Evolutionary conservation across 495 filamentous ascomycete species (phyloP), one percentile per base, ranked within the genome.

Genomic region (Echria macrotheca): DNA sequence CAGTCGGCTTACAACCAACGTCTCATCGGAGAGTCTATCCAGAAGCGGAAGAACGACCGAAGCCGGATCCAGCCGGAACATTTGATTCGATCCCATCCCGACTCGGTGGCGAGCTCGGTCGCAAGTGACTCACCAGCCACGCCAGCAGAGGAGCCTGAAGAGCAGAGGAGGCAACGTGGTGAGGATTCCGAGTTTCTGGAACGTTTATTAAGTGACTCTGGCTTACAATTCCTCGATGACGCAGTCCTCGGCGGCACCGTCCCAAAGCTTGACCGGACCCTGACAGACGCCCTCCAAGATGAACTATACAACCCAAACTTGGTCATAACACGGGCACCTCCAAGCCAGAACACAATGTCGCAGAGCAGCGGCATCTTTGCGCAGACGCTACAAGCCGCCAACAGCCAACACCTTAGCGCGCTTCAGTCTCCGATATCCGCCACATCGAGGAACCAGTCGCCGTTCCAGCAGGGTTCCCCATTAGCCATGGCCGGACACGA

Each of bases 221-320:
- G 55, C 69, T 74, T 59, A 72, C 69, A 60, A 45, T 47, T 45
- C n/a, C 50, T 53, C 33, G 50, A 63, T 52, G 72, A 77, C 67
- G 51, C 68, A 75, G 74, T 56, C 60, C 71, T 73, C 60, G 61
- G 66, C n/a, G n/a, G n/a, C 44, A 66, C 72, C 24, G 73, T 87
- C 29, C 87, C 90, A 4, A 94, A 93, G 65, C 75, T 96, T 51
- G 82, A 86, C 44, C 79, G 90, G 40, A 94, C 89, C 6, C 85
- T 90, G 63, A 90, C 89, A 7, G 90, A 95, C 59, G 76, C 86
- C 23, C 89, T 85, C 57, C 74, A 81, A 58, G 91, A 96, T 63
- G 88, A 93, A 58, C 78, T 96, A 1, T 96, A 84, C 76, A 87
- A 83, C 53, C 83, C 87, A 6, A 72, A 69, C 54, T 73, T 77